These are phyloP conservation scores for Fusarium mundagurra DNA, from an alignment of 2,329 filamentous ascomycete genomes.

Conservation along the genomic window DNA sequence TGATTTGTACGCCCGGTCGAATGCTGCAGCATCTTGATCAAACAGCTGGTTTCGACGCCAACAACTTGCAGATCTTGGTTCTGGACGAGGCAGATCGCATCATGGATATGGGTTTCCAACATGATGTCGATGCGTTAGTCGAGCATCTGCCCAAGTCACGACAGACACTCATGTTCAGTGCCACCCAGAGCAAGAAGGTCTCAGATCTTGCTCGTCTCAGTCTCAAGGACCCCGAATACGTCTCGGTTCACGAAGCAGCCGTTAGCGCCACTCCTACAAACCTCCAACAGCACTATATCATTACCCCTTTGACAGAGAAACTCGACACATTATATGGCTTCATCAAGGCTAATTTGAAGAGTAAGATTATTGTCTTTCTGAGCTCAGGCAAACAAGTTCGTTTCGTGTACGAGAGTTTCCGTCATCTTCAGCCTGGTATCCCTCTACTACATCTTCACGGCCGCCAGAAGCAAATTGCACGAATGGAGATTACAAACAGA, in stretches of 20 bases:
- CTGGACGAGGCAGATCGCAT: slow-evolving; percentile 96
- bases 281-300: slow-evolving; percentile 90
- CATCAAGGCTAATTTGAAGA: slow-evolving; percentile 88
- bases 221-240: slow-evolving; percentile 90
- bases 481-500: slow-evolving; percentile 85
- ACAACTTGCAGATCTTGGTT: slow-evolving; percentile 91
- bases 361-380: slow-evolving; percentile 94
- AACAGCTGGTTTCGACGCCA: slow-evolving; percentile 87
- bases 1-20: slow-evolving; percentile 93
- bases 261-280: slow-evolving; percentile 81
- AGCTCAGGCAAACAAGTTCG: slow-evolving; percentile 96
- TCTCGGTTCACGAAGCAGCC: slow-evolving; percentile 90
- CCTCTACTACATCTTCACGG: slow-evolving; percentile 93
- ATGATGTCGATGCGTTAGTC: slow-evolving; percentile 88
- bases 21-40: slow-evolving; percentile 97
- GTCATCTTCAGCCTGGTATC: slow-evolving; percentile 93
- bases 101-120: slow-evolving; percentile 96
- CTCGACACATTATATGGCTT: slow-evolving; percentile 94
- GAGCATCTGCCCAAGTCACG: slow-evolving; percentile 87
- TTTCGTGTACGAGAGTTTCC: slow-evolving; percentile 93
- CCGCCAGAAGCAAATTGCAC: slow-evolving; percentile 88
- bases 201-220: slow-evolving; percentile 91
- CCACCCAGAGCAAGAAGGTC: slow-evolving; percentile 94
- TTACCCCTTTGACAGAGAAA: slow-evolving; percentile 87
- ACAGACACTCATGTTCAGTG: slow-evolving; percentile 95